Conservation (phyloP, 2,329 filamentous ascomycete genomes). For the Phialophora chinensis region DNA sequence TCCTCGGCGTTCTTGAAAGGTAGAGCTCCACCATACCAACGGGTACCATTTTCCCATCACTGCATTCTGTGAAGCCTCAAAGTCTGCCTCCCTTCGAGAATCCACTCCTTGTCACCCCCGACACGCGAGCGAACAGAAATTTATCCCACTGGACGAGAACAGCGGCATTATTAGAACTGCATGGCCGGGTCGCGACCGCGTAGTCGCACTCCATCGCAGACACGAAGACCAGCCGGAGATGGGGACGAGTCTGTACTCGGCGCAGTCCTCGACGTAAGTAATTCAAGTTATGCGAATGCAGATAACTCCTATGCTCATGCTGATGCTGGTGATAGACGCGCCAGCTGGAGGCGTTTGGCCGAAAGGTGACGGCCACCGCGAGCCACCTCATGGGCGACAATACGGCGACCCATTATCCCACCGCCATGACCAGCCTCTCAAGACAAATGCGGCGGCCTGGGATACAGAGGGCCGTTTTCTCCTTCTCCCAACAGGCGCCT, state of each 20-base stretch:
- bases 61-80: neutral
- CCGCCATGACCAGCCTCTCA: slow-evolving; percentile 85
- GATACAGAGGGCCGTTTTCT: slow-evolving; percentile 88
- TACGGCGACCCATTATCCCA: slow-evolving; percentile 74
- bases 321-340: slow-evolving; percentile 65
- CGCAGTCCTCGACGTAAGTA: slow-evolving; percentile 53
- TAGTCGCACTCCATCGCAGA: slow-evolving; percentile 54
- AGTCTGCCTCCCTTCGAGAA: neutral
- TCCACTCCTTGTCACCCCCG: neutral
- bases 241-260: slow-evolving; percentile 53
- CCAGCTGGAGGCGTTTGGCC: slow-evolving; percentile 87
- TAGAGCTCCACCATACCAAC: slow-evolving; percentile 4
- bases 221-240: slow-evolving; percentile 48
- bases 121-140: neutral
- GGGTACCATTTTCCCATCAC: neutral
- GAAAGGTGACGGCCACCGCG: slow-evolving; percentile 93
- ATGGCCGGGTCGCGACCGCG: slow-evolving; percentile 50
- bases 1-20: slow-evolving; percentile 7
- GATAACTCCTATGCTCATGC: neutral
- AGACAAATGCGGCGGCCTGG: slow-evolving; percentile 83
- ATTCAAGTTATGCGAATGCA: neutral
- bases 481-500: slow-evolving; percentile 88
- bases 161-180: slow-evolving; percentile 26
- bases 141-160: slow-evolving; percentile 5
- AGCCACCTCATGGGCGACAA: slow-evolving; percentile 78